phyloP scores from a whole-genome alignment of 169 alveolate species.

The Eimeria tenella region DNA sequence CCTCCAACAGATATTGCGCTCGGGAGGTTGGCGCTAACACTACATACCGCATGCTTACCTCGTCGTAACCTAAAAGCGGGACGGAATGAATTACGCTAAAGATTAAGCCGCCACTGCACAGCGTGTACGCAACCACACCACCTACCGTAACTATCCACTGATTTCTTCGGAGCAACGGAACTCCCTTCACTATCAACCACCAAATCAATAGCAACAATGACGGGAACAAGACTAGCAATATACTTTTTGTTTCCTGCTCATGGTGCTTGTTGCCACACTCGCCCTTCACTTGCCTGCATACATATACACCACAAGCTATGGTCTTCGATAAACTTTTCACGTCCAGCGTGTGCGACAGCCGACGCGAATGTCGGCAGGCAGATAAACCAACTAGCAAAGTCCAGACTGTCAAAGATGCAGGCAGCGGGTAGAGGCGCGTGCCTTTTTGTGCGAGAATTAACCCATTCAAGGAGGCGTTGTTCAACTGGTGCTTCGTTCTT shows the following conservation, averaged over 20 bases:
- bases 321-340: background rate
- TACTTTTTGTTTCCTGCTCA: background rate
- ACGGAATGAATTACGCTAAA: constrained; percentile 57
- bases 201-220: background rate
- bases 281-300: constrained; percentile 18
- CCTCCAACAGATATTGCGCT: constrained; percentile 59
- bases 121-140: constrained; percentile 65
- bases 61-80: constrained; percentile 62
- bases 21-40: constrained; percentile 67
- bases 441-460: constrained; percentile 49
- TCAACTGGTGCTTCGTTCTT: constrained; percentile 61
- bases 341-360: background rate
- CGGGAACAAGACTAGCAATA: constrained; percentile 29
- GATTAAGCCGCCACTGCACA: constrained; percentile 62
- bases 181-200: constrained; percentile 37
- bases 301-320: constrained; percentile 4
- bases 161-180: constrained; percentile 49
- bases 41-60: constrained; percentile 32
- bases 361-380: background rate
- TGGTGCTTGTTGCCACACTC: background rate
- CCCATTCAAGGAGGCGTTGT: constrained; percentile 64
- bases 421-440: background rate
- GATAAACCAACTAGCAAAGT: background rate
- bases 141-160: constrained; percentile 59
- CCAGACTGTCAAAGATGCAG: background rate